Base-by-base conservation (phyloP, 768 basidiomycete genomes). In the Leccinum subtestaceum region DNA sequence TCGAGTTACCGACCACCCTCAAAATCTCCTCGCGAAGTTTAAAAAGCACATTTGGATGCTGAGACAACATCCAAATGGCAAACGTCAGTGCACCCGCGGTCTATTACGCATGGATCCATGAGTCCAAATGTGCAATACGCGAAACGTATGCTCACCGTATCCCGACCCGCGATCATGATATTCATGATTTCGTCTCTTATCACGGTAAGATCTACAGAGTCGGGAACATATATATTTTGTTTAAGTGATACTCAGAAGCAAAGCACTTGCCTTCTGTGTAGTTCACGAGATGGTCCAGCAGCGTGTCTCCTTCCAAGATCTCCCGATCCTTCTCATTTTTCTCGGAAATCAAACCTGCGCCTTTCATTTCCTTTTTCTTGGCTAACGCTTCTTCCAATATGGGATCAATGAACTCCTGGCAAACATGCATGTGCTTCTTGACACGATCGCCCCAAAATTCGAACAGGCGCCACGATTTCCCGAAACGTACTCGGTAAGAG, bases 401-500 rank as follows among this genome's bases (percentile, higher is more conserved):
- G 1, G 82, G 83, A 45, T 83, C 77, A 40, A 86, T 74, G 65
- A 83, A 84, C 15, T 66, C 74, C 48, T 81, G 74, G 11, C 87
- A 77, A 12, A 81, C 73, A 46, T 70, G 67, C 76, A 83, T 80
- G 47, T 77, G 76, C 55, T 74, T 70, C 52, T 70, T 72, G 12
- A 81, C 75, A 34, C 73, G 75, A 67, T 86, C 83, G 38, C 68
- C 67, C 75, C 76, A 81, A 49, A 85, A 78, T 67, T 88, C 85
- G 4, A 65, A 54, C 9, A 86, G 65, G 3, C 81, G 80, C 85
- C 85, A 86, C 13, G 76, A 66, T 23, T 55, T 60, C 6, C 83
- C 81, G 17, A 77, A 67, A 9, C 77, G 72, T 11, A 69, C 58
- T 15, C 85, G 77, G 32, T 70, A 60, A 2, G 80, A 64, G 2